These are phyloP conservation scores for Beta lomatogona DNA, from an alignment of 179 eudicot genomes.

Conservation along the genomic window DNA sequence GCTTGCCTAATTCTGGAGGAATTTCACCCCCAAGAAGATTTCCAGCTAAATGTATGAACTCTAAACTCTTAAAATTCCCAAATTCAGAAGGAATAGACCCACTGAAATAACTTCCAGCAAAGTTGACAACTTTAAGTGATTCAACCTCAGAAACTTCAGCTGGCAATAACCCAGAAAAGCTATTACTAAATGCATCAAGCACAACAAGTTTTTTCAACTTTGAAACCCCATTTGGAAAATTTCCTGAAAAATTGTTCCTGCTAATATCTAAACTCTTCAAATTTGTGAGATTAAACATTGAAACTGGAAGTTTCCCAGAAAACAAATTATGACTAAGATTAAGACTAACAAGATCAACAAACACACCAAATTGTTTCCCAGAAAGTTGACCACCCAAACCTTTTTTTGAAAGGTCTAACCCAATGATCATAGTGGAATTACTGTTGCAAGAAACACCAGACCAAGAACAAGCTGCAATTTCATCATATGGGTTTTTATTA, in stretches of 20 bases:
- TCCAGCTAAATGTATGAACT: constrained; percentile 87
- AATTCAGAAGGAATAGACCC: constrained; percentile 83
- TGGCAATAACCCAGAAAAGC: constrained; percentile 85
- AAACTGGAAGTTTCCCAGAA: constrained; percentile 61
- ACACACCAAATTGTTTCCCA: constrained; percentile 47
- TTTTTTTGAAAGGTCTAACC: constrained; percentile 72
- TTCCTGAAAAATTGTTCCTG: constrained; percentile 80
- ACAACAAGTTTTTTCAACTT: constrained; percentile 49
- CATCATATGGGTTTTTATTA: constrained; percentile 39
- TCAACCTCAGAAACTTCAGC: constrained; percentile 56
- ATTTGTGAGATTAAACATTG: constrained; percentile 64
- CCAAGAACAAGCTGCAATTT: constrained; percentile 87
- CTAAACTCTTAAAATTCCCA: constrained; percentile 65
- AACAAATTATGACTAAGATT: constrained; percentile 80
- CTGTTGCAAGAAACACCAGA: constrained; percentile 70
- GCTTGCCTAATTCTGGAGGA: constrained; percentile 67
- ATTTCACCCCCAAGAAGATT: constrained; percentile 68
- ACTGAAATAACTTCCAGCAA: constrained; percentile 96
- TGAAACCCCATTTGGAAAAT: constrained; percentile 75
- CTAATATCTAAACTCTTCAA: constrained; percentile 74
- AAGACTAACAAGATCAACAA: constrained; percentile 58
- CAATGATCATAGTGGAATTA: constrained; percentile 57
- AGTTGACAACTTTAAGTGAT: constrained; percentile 61
- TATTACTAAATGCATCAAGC: constrained; percentile 95
- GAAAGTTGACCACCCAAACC: constrained; percentile 68